A percentile compares a stretch with the other conserved stretches of the same genome.
These are phyloP conservation scores for Tinospora cordifolia DNA, from an alignment of 164 flowering plant genomes.

Conservation along the genomic window DNA sequence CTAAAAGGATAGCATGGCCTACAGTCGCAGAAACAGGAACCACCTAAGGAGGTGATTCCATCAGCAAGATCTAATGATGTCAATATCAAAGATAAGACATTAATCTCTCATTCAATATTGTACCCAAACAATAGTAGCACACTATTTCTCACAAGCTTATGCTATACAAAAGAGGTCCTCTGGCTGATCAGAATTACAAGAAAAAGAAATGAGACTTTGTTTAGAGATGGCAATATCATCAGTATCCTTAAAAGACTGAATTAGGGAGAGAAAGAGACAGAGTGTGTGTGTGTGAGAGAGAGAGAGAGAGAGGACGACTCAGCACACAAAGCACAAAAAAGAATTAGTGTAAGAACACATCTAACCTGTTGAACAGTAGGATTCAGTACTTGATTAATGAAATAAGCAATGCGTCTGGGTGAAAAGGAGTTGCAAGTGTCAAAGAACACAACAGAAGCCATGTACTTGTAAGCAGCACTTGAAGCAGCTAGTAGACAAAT, in stretches of 20 bases:
- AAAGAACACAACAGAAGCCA: conserved; percentile 42
- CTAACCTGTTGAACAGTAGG: conserved; percentile 32
- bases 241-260: background rate
- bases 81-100: too few relatives aligned
- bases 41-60: too few relatives aligned
- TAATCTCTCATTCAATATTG: too few relatives aligned
- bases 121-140: background rate
- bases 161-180: background rate
- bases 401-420: conserved; percentile 45
- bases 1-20: too few relatives aligned
- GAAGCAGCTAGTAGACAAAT: conserved; percentile 68
- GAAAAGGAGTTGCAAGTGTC: conserved; percentile 83
- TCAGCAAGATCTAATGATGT: too few relatives aligned
- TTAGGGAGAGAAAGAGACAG: background rate
- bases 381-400: conserved; percentile 22
- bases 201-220: too few relatives aligned
- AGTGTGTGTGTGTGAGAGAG: background rate
- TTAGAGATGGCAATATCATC: background rate
- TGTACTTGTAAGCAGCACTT: conserved; percentile 37
- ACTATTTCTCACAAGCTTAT: background rate
- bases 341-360: background rate
- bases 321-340: background rate
- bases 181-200: too few relatives aligned
- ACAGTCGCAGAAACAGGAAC: too few relatives aligned
- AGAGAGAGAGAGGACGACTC: background rate